Percentiles rank a stretch among this genome's conserved stretches.
phyloP scores from a whole-genome alignment of 257 asterid species.

The Parsonsia alboflavescens region DNA sequence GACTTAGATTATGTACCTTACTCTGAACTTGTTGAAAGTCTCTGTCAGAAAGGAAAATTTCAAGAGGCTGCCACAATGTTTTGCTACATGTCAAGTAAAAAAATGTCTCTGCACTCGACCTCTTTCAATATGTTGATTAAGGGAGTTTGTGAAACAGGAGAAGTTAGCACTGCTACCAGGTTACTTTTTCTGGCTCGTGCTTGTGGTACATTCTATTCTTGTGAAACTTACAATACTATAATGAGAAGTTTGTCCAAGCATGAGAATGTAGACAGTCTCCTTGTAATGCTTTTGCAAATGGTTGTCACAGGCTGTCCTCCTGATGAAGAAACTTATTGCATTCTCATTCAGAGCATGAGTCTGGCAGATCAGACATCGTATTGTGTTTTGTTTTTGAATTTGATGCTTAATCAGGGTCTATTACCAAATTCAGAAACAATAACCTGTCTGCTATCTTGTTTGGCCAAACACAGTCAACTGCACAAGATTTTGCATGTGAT shows the following conservation, averaged over 20 bases:
- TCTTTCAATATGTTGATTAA: constrained; percentile 45
- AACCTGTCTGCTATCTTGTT: constrained; percentile 36
- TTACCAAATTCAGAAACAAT: constrained; percentile 48
- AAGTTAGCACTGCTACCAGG: constrained; percentile 35
- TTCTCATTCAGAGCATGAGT: constrained; percentile 42
- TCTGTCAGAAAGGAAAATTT: constrained; percentile 37
- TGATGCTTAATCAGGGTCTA: constrained; percentile 48
- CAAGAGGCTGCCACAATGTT: constrained; percentile 53
- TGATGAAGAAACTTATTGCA: constrained; percentile 46
- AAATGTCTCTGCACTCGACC: constrained; percentile 31
- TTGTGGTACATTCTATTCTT: constrained; percentile 27
- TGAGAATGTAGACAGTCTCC: constrained; percentile 24
- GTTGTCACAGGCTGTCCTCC: constrained; percentile 43
- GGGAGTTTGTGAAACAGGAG: constrained; percentile 39
- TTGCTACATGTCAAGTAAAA: constrained; percentile 50
- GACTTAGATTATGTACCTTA: constrained; percentile 54
- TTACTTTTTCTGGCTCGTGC: constrained; percentile 35
- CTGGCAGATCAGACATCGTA: constrained; percentile 22
- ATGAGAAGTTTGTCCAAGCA: constrained; percentile 41
- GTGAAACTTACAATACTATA: constrained; percentile 39
- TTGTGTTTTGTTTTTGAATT: constrained; percentile 34
- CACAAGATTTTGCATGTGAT: constrained; percentile 45
- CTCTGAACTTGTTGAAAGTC: constrained; percentile 46
- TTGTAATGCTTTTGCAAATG: constrained; percentile 51
- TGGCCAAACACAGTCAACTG: constrained; percentile 39